Conservation (phyloP, 2,329 filamentous ascomycete genomes). For the Rugonectria rugulosa region DNA sequence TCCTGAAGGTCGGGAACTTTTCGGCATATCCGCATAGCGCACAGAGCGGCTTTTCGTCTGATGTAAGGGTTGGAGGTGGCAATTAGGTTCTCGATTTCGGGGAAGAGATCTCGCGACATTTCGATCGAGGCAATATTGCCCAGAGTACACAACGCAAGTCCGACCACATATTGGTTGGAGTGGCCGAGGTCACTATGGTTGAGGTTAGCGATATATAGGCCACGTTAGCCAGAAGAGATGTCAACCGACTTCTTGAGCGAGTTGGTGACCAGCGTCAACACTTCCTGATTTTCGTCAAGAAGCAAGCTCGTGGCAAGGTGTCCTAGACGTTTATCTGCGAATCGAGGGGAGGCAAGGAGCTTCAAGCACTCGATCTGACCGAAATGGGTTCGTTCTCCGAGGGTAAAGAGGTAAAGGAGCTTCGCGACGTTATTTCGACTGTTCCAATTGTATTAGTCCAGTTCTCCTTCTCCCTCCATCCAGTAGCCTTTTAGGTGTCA, state of each 20-base stretch:
- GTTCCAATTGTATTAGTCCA: constrained; percentile 28
- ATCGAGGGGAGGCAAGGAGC: constrained; percentile 92
- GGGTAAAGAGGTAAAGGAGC: constrained; percentile 95
- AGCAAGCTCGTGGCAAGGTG: constrained; percentile 96
- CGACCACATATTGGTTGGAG: constrained; percentile 98
- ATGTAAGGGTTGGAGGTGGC: constrained; percentile 98
- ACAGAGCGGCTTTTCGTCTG: constrained; percentile 94
- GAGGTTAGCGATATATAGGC: constrained; percentile 25
- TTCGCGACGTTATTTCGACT: constrained; percentile 99
- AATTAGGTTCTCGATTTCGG: constrained; percentile 91
- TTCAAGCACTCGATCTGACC: constrained; percentile 99
- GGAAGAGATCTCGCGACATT: constrained; percentile 97
- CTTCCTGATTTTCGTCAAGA: constrained; percentile 98
- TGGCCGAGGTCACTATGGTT: constrained; percentile 84
- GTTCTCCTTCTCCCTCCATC: neutral
- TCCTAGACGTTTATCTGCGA: constrained; percentile 95
- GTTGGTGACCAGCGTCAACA: constrained; percentile 95
- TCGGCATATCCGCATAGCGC: constrained; percentile 97
- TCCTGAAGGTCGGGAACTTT: constrained; percentile 98
- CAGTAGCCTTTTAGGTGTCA: neutral
- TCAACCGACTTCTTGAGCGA: constrained; percentile 86
- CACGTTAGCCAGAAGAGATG: neutral
- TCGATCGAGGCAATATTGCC: constrained; percentile 98
- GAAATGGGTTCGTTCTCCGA: constrained; percentile 97
- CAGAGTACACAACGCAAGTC: constrained; percentile 92